These are phyloP conservation scores for Pestalotiopsis sp. DNA, from an alignment of 2,329 filamentous ascomycete genomes.

Conservation along the genomic window DNA sequence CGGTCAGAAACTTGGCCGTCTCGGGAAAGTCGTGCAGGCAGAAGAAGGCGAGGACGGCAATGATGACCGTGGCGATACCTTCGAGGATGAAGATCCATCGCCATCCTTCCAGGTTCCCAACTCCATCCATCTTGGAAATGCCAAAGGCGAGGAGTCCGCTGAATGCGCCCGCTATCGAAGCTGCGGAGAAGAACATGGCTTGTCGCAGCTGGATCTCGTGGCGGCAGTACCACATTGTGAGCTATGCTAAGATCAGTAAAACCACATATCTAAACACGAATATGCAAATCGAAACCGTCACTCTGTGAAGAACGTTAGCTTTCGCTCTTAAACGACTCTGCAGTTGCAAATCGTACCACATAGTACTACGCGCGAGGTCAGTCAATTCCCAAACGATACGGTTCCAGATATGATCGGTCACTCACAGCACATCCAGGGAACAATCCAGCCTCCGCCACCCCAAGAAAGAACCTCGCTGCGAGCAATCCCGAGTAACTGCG, in stretches of 20 bases:
- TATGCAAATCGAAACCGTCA: not conserved
- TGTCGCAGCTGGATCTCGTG: slow-evolving; percentile 54
- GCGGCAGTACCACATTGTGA: slow-evolving; percentile 61
- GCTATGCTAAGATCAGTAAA: slow-evolving; percentile 3
- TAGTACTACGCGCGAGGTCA: not conserved
- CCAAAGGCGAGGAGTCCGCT: slow-evolving; percentile 71
- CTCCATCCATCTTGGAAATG: slow-evolving; percentile 68
- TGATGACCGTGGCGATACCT: slow-evolving; percentile 64
- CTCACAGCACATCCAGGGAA: slow-evolving; percentile 33
- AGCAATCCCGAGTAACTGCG: slow-evolving; percentile 47
- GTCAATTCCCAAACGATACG: not conserved
- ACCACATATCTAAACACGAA: not conserved
- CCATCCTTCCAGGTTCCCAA: slow-evolving; percentile 60
- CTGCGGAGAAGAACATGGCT: slow-evolving; percentile 81
- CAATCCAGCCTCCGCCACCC: slow-evolving; percentile 30
- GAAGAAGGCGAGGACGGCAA: slow-evolving; percentile 68
- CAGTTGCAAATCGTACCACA: slow-evolving; percentile 1
- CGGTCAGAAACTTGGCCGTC: slow-evolving; percentile 71
- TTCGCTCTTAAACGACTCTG: not conserved
- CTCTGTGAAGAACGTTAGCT: not conserved
- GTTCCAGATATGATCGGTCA: not conserved
- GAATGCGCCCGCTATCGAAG: slow-evolving; percentile 77
- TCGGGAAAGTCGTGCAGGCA: slow-evolving; percentile 80
- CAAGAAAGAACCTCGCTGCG: slow-evolving; percentile 50
- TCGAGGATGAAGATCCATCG: slow-evolving; percentile 70